phyloP scores from a whole-genome alignment of 768 basidiomycete species.

The Naganishia randhawae region DNA sequence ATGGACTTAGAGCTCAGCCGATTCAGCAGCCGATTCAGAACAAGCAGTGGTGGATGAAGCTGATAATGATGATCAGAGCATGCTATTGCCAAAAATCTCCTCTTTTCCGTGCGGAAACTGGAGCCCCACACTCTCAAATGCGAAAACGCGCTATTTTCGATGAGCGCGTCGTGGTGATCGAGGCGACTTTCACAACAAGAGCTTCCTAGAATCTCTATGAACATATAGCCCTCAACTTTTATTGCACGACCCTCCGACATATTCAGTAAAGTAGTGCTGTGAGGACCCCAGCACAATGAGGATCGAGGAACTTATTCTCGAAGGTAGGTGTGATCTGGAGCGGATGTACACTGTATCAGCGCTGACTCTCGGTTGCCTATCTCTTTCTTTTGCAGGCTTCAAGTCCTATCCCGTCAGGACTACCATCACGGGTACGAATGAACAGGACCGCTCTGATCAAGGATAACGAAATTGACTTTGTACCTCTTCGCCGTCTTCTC shows the following conservation, averaged over 20 bases:
- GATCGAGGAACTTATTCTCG: conserved; percentile 91
- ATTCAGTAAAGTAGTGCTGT: background rate
- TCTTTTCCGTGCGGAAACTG: background rate
- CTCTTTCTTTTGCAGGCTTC: conserved; percentile 64
- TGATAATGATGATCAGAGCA: no score
- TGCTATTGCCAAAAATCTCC: background rate
- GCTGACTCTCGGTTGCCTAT: background rate
- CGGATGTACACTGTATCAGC: background rate
- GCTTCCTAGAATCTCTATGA: conserved; percentile 12
- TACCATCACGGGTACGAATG: conserved; percentile 62
- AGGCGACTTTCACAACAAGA: conserved; percentile 20
- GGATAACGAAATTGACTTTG: background rate
- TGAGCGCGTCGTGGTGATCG: background rate
- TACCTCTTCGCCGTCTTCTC: background rate
- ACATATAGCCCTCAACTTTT: background rate
- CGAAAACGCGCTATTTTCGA: background rate
- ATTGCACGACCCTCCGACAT: background rate
- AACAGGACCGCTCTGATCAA: background rate
- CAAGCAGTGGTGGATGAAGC: no score
- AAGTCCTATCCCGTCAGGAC: conserved; percentile 97
- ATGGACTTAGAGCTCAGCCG: no score
- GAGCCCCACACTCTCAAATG: background rate
- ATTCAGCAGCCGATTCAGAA: no score
- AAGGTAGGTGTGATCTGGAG: conserved; percentile 57
- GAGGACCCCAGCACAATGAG: conserved; percentile 58